Conservation (phyloP, 169 alveolate species). For the Theileria parva region DNA sequence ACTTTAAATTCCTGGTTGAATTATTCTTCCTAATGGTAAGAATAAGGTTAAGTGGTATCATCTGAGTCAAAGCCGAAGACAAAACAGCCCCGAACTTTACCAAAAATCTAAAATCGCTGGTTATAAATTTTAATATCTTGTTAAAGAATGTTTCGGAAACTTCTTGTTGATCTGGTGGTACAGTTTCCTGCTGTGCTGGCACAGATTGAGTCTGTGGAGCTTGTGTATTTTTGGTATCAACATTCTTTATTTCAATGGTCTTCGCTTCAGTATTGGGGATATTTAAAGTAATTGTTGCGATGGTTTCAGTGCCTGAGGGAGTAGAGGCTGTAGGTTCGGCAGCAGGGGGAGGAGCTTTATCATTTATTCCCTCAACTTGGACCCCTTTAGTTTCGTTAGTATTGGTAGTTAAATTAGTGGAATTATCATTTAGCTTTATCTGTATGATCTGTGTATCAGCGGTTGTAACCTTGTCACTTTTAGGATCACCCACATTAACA, state of each 20-base stretch:
- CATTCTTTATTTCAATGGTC: conserved; percentile 26
- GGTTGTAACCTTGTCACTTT: neutral
- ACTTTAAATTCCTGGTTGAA: conserved; percentile 68
- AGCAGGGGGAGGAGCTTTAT: neutral
- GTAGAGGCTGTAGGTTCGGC: neutral
- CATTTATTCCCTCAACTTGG: neutral
- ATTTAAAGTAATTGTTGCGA: conserved; percentile 27
- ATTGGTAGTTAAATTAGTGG: neutral
- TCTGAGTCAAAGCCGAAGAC: conserved; percentile 69
- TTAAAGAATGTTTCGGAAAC: neutral
- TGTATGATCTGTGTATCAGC: conserved; percentile 25
- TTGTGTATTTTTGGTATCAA: neutral
- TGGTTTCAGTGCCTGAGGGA: neutral
- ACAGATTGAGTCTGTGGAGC: too few relatives aligned
- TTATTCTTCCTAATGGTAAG: conserved; percentile 66
- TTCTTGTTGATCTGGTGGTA: neutral
- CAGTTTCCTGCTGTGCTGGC: neutral
- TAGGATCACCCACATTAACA: neutral
- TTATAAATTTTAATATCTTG: conserved; percentile 16
- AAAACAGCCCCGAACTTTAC: conserved; percentile 60
- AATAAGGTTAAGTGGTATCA: conserved; percentile 64
- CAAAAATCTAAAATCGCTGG: conserved; percentile 56
- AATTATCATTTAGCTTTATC: conserved; percentile 8
- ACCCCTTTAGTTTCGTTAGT: conserved; percentile 6
- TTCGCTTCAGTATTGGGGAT: conserved; percentile 19